Evolutionary conservation across 2,329 filamentous ascomycete genomes (phyloP), one percentile per base, ranked within the genome.

Genomic region (Botryotinia globosa): DNA sequence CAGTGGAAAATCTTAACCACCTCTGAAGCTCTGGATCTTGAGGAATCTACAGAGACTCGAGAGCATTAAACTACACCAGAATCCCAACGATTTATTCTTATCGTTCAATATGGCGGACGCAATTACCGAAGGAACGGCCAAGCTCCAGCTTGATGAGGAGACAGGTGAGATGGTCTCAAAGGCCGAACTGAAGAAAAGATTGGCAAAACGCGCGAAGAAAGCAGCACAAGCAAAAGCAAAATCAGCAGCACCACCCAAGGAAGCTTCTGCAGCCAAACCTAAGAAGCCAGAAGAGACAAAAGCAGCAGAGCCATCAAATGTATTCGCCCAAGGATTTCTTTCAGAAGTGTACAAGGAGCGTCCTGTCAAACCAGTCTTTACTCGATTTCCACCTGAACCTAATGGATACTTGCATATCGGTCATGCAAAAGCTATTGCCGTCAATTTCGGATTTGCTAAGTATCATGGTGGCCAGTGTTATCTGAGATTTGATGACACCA

Each of bases 361-460:
- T 66, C 90, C 90, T 2, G 84, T 85, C 62, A 87, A 87, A 76
- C 83, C 85, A 22, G 89, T 91, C 32, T 82, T 91, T 66, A 94
- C 92, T 6, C 89, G 92, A 77, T 94, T 95, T 80, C 92, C 92
- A 3, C 92, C 92, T 32, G 92, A 95, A 83, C 96, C 96, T 65
- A 98, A 98, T 81, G 96, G 95, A 71, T 98, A 92, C 81, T 87
- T 98, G 16, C 94, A 98, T 80, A 92, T 98, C 77, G 95, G 95
- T 32, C 96, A 98, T 81, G 92, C 92, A 76, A 98, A 98, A 84
- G 95, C 96, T 34, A 98, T 98, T 81, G 92, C 94, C 0, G 90
- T 98, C 82, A 98, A 98, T 83, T 98, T 98, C 83, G 95, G 95
- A 10, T 98, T 98, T 81, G 95, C 96, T 22, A 89, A 88, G 79